Conservation (phyloP, 345 rosid genomes). For the Mallotus nudiflorus region DNA sequence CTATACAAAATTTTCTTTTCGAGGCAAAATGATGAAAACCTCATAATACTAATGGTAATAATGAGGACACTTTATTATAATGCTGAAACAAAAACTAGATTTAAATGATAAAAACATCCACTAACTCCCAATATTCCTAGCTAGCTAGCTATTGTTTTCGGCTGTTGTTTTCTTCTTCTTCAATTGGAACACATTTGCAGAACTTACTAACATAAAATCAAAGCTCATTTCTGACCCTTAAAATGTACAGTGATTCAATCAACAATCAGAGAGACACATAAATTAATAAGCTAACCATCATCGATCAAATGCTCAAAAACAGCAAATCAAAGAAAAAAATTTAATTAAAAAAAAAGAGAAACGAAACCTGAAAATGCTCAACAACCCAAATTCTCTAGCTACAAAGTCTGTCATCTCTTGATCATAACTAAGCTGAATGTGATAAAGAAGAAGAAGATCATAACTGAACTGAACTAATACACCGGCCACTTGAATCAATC, state of each 20-base stretch:
- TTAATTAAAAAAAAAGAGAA: no score
- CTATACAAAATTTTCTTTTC: no score
- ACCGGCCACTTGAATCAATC: not conserved
- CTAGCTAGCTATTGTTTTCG: not conserved
- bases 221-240: constrained; percentile 21
- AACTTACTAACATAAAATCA: constrained; percentile 38
- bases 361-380: constrained; percentile 39
- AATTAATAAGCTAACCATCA: constrained; percentile 19
- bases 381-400: constrained; percentile 42
- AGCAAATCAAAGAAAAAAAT: constrained; percentile 2
- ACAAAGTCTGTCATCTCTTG: constrained; percentile 25
- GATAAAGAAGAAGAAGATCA: constrained; percentile 31
- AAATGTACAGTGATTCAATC: constrained; percentile 35
- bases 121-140: not conserved
- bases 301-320: constrained; percentile 31
- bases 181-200: constrained; percentile 6
- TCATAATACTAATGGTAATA: no score
- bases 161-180: no score
- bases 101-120: not conserved
- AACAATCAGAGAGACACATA: constrained; percentile 36
- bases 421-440: constrained; percentile 17
- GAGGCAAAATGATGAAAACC: no score
- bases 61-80: no score
- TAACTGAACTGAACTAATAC: constrained; percentile 19
- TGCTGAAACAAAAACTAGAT: not conserved